Evolutionary conservation across 108 stramenopile species (phyloP).

Genomic region (Fragilariopsis cylindrus): DNA sequence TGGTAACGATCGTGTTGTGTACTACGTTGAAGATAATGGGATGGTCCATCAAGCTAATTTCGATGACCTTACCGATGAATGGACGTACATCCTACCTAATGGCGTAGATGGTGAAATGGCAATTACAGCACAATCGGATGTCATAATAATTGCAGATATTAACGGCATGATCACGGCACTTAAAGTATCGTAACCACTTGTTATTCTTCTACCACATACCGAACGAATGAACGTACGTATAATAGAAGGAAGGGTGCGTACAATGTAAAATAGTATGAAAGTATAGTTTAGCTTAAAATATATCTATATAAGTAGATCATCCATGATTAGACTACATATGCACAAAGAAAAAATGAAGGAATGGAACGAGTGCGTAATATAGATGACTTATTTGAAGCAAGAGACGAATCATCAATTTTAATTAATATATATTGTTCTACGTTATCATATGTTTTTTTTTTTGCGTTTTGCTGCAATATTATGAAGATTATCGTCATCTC

Average conservation of each 20-base stretch:
- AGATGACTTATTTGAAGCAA: too few species aligned
- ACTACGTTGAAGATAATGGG: conserved; percentile 34
- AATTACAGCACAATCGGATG: conserved; percentile 12
- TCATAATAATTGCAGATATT: conserved; percentile 20
- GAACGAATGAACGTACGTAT: neutral
- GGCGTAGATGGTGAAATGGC: conserved; percentile 36
- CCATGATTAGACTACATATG: too few species aligned
- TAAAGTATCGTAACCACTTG: conserved; percentile 8
- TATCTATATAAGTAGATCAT: too few species aligned
- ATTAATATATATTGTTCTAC: too few species aligned
- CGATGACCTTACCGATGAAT: conserved; percentile 20
- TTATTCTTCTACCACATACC: conserved; percentile 29
- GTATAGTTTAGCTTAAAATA: too few species aligned
- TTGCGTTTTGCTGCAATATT: too few species aligned
- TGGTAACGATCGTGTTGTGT: conserved; percentile 26
- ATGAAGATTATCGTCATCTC: too few species aligned
- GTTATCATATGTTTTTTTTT: too few species aligned
- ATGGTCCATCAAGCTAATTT: conserved; percentile 23
- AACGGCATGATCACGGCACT: conserved; percentile 21
- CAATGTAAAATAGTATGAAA: too few species aligned
- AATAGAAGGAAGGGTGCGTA: neutral
- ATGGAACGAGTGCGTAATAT: too few species aligned
- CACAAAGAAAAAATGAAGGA: too few species aligned
- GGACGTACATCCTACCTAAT: conserved; percentile 7
- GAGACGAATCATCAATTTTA: too few species aligned